Percentiles rank a stretch among this genome's conserved stretches.
Conservation (phyloP, 2,329 filamentous ascomycete species). For the Pestalotiopsis sp. region DNA sequence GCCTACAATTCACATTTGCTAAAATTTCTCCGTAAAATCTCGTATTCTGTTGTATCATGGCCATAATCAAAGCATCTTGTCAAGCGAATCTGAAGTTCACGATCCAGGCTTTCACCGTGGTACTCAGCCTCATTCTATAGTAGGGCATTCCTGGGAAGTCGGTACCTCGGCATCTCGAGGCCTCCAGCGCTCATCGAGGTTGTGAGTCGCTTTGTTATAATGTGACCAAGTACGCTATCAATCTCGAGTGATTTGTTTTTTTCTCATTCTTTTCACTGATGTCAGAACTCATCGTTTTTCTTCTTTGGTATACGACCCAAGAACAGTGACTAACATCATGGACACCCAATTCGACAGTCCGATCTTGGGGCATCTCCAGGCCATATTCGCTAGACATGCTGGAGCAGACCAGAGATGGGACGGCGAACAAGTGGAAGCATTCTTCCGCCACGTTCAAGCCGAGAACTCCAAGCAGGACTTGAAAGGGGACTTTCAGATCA, state of each 20-base stretch:
- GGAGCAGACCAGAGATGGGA: constrained; percentile 46
- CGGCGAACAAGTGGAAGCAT: constrained; percentile 45
- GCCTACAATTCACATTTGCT: neutral
- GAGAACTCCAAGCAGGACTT: constrained; percentile 27
- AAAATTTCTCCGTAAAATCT: neutral
- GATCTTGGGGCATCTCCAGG: constrained; percentile 43
- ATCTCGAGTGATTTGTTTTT: neutral
- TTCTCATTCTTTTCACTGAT: neutral
- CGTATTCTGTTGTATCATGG: neutral
- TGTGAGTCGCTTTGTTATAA: neutral
- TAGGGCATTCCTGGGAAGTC: no score
- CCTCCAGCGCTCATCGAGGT: neutral
- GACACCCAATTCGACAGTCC: constrained; percentile 43
- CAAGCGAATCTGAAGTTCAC: neutral
- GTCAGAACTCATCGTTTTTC: neutral
- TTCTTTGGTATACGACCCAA: constrained; percentile 42
- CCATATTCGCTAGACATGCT: constrained; percentile 46
- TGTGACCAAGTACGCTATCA: neutral
- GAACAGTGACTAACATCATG: constrained; percentile 45
- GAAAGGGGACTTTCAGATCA: constrained; percentile 44
- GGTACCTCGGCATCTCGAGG: neutral
- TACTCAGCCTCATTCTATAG: neutral
- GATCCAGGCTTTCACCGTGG: neutral
- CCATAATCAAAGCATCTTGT: neutral
- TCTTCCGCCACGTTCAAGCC: constrained; percentile 49